Base-by-base conservation (phyloP, 306 rosid genomes). In the Pterocarpus macrocarpus region DNA sequence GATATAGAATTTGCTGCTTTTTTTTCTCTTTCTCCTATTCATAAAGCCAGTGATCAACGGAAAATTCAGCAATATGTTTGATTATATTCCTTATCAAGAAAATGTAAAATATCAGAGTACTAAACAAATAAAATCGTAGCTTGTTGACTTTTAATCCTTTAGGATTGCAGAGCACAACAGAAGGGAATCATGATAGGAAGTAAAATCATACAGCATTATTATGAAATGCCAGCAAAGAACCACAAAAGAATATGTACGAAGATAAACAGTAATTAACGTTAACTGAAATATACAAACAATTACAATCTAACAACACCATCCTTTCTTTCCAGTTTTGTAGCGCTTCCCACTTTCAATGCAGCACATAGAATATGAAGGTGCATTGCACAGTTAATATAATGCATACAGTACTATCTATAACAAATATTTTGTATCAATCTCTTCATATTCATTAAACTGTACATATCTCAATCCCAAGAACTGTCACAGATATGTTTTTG, bases 1-100 rank as follows among this genome's bases (percentile, higher is more conserved):
- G 49, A 14, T 17, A 78, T 50, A 47, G 17, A 66, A 61, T 38
- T 63, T 15, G 15, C 32, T 47, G 35, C 2, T 73, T 64, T 41
- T 47, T 35, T 44, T 62, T 32, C 28, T 45, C 52, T 7, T 69
- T 50, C 63, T 69, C 73, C 7, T 45, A 36, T 15, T 14, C 76
- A 75, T 67, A 72, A 49, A 71, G 59, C 8, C 69, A 71, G 44
- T 17, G 65, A 71, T 36, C 53, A 38, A 32, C 39, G 69, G 56
- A 81, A 76, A 63, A 80, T n/a, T 39, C 34, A 45, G 61, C 32
- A 33, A 64, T 22, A 50, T 35, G 22, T 39, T 47, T 44, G 16
- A 65, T 57, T 15, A 73, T 39, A 66, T 67, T 78, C 58, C 58
- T 65, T 73, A 64, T 73, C 81, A 59, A 73, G 53, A 59, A 73